These are phyloP conservation scores for Aspergillus bertholletiae DNA, from an alignment of 495 filamentous ascomycete species.

Conservation along the genomic window DNA sequence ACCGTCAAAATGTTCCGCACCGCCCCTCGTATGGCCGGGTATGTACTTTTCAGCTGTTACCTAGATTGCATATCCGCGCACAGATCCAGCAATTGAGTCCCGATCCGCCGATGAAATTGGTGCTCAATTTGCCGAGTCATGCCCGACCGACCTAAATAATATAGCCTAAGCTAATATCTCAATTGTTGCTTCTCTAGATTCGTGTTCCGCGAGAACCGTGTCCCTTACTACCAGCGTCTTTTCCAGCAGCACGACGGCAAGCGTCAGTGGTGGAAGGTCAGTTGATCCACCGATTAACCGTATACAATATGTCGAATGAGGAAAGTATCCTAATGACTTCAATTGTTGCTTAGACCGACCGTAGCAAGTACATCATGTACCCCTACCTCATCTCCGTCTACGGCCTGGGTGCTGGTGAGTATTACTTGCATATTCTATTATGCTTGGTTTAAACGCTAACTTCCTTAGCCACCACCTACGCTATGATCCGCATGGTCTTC, in stretches of 20 bases:
- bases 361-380: constrained; percentile 62
- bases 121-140: constrained; percentile 20
- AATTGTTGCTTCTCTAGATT: constrained; percentile 41
- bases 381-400: constrained; percentile 73
- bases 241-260: constrained; percentile 80
- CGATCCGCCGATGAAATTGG: constrained; percentile 14
- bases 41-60: constrained; percentile 17
- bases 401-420: constrained; percentile 50
- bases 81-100: constrained; percentile 3
- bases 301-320: neutral
- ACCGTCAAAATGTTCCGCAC: constrained; percentile 48
- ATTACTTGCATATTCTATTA: constrained; percentile 30
- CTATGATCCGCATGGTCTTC: constrained; percentile 55
- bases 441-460: constrained; percentile 18
- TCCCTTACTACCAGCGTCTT: constrained; percentile 75
- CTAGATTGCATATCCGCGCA: neutral
- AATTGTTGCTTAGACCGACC: constrained; percentile 46
- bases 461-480: constrained; percentile 46
- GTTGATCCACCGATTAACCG: constrained; percentile 26
- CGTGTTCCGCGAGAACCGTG: constrained; percentile 80
- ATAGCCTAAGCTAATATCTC: neutral
- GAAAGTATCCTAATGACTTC: neutral
- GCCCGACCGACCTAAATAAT: neutral
- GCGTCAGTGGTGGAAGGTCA: constrained; percentile 84
- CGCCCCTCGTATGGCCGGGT: constrained; percentile 46